Evolutionary conservation across 2,329 filamentous ascomycete genomes (phyloP), one percentile per base, ranked within the genome.

Genomic region (Fusarium sp.): DNA sequence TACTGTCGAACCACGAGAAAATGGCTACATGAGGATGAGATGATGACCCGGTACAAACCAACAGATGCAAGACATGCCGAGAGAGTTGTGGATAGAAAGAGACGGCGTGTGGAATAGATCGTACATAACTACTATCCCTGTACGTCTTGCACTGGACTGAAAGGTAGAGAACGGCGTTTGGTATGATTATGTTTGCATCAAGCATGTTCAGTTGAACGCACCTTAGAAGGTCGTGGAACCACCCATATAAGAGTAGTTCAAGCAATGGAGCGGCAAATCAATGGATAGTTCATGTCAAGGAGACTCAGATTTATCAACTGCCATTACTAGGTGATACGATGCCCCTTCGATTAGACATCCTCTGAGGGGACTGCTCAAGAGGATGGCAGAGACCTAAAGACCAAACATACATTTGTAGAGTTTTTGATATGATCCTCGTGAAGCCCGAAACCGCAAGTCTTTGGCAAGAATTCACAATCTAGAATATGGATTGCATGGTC

Each of bases 11-110:
- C 59, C 64, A 70, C 38, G 58, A 70, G 54, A 44, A 70, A 70
- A 67, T 51, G 67, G 67, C 58, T 48, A 59, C 43, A 67, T 52
- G 47, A 52, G 57, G 43, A 69, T 52, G 66, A 70, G 51, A 67
- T 32, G 63, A 67, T 45, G 63, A 57, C 46, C 38, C 18, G 25
- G 47, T 62, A 58, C 41, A 53, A 49, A 41, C 22, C 47, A 55
- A 51, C 56, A 57, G 58, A 58, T 70, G 57, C 20, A 58, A 52
- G 43, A 65, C 57, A 56, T 73, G 72, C 67, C 25, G 48, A 47
- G 53, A 64, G 45, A 52, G 41, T 18, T 65, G 72, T 71, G 71
- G 64, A 67, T 73, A 73, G 55, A 73, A 66, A 61, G 63, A 67
- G 47, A 27, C 30, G 20, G 18, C 55, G 47, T 67, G 57, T 58